Conservation (phyloP, 352 stramenopile genomes). For the Aphanomyces invadans region DNA sequence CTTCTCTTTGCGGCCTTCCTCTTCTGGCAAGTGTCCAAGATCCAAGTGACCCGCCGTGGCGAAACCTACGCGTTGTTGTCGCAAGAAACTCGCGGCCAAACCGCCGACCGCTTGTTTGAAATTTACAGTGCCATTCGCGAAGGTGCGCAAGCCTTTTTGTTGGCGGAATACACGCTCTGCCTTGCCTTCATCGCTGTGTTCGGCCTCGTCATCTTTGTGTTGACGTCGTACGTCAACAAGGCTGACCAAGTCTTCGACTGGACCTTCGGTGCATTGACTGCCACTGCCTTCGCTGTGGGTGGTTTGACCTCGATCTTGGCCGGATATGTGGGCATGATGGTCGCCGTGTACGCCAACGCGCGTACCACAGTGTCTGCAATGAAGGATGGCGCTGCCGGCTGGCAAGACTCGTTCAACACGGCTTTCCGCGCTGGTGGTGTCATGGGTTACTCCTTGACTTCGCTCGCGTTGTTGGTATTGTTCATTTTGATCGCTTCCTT, state of each 20-base stretch:
- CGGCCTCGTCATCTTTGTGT: constrained; percentile 79
- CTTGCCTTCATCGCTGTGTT: constrained; percentile 94
- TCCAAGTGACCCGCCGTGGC: constrained; percentile 77
- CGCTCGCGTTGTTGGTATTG: constrained; percentile 95
- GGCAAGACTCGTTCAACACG: constrained; percentile 96
- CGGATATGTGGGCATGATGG: constrained; percentile 99
- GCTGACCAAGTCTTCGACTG: constrained; percentile 77
- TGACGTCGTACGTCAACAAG: constrained; percentile 88
- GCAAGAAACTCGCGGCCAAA: constrained; percentile 68
- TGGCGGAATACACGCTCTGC: constrained; percentile 97
- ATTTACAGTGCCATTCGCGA: constrained; percentile 96
- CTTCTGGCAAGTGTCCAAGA: constrained; percentile 85
- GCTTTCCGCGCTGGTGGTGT: constrained; percentile 97
- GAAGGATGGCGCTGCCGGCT: constrained; percentile 88
- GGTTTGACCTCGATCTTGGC: constrained; percentile 96
- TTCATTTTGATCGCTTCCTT: constrained; percentile 95
- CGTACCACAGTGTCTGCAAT: constrained; percentile 96
- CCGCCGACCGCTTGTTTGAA: constrained; percentile 78
- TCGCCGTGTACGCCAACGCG: constrained; percentile 98
- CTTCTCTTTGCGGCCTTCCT: constrained; percentile 76
- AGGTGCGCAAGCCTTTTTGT: constrained; percentile 96
- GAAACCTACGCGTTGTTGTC: constrained; percentile 75
- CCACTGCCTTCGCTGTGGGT: constrained; percentile 96
- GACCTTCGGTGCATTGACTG: constrained; percentile 89
- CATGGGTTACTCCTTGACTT: constrained; percentile 98